Evolutionary conservation across 2,329 filamentous ascomycete species (phyloP).

Genomic region (Pseudogymnoascus sp.): DNA sequence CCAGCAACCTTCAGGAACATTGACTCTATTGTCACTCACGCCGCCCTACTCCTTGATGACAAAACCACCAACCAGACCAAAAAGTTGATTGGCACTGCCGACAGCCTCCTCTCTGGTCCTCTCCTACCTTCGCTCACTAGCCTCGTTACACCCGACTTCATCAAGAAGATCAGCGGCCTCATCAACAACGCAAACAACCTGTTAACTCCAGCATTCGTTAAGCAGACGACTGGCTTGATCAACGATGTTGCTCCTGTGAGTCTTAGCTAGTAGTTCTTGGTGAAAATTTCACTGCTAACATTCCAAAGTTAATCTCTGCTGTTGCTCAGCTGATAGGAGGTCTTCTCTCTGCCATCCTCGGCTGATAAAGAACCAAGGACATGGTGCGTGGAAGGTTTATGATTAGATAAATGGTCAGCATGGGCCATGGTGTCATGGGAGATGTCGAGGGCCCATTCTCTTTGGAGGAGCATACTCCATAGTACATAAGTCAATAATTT

Average conservation of each 20-base stretch:
- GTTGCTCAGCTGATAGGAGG: background rate
- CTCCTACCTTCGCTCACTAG: background rate
- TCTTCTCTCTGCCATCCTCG: background rate
- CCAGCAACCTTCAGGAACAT: slow-evolving; percentile 9
- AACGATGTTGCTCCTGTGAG: background rate
- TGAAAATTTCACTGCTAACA: background rate
- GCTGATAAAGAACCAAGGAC: background rate
- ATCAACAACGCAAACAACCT: slow-evolving; percentile 5
- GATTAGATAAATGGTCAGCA: background rate
- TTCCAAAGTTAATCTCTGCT: background rate
- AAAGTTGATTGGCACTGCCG: background rate
- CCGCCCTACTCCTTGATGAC: slow-evolving; percentile 10
- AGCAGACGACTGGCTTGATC: background rate
- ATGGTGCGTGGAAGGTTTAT: background rate
- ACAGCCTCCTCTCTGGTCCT: background rate
- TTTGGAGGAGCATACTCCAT: background rate
- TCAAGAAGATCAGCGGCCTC: background rate
- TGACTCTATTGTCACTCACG: background rate
- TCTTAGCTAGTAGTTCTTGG: background rate
- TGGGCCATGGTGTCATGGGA: background rate
- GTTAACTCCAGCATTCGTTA: background rate
- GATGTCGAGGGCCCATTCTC: background rate
- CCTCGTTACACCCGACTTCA: background rate
- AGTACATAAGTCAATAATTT: background rate
- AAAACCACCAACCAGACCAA: slow-evolving; percentile 10